A percentile compares a stretch with the other conserved stretches of the same genome.
Conservation (phyloP, 768 basidiomycete genomes). For the Paxillus ammoniavirescens region DNA sequence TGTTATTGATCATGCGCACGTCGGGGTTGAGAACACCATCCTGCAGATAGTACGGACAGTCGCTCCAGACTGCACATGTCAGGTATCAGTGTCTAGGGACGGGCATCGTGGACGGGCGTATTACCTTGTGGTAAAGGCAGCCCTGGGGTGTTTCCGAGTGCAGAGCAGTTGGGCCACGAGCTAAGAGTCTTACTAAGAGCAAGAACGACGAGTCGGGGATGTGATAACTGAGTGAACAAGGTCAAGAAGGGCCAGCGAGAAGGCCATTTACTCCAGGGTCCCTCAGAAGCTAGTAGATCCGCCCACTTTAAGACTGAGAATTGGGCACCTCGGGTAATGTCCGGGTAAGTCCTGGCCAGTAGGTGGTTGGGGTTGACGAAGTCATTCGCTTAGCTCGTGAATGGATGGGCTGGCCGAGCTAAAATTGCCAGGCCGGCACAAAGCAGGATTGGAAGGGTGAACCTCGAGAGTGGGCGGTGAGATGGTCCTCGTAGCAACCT, state of each 20-base stretch:
- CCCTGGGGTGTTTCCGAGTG: slow-evolving; percentile 55
- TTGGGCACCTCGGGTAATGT: slow-evolving; percentile 45
- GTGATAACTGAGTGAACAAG: not conserved
- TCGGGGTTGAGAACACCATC: slow-evolving; percentile 72
- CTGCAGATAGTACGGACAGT: slow-evolving; percentile 52
- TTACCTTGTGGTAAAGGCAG: slow-evolving; percentile 53
- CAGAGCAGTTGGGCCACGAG: slow-evolving; percentile 63
- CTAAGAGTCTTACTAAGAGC: too few relatives aligned
- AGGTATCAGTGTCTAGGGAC: not conserved
- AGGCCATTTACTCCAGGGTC: slow-evolving; percentile 55
- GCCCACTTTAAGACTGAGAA: slow-evolving; percentile 49
- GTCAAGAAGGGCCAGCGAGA: not conserved
- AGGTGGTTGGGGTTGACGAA: slow-evolving; percentile 55
- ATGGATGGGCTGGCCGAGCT: not conserved
- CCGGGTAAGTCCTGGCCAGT: slow-evolving; percentile 39
- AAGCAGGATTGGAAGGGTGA: not conserved
- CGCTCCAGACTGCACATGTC: slow-evolving; percentile 47
- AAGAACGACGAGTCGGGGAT: not conserved
- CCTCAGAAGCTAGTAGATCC: slow-evolving; percentile 36
- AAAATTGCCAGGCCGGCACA: not conserved
- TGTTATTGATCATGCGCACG: slow-evolving; percentile 51
- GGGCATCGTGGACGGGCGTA: not conserved
- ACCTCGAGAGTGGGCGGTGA: not conserved
- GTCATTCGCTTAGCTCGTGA: slow-evolving; percentile 50
- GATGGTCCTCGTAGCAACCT: not conserved